Base-by-base conservation (phyloP, 495 filamentous ascomycete genomes). In the Chaetomium fimeti region DNA sequence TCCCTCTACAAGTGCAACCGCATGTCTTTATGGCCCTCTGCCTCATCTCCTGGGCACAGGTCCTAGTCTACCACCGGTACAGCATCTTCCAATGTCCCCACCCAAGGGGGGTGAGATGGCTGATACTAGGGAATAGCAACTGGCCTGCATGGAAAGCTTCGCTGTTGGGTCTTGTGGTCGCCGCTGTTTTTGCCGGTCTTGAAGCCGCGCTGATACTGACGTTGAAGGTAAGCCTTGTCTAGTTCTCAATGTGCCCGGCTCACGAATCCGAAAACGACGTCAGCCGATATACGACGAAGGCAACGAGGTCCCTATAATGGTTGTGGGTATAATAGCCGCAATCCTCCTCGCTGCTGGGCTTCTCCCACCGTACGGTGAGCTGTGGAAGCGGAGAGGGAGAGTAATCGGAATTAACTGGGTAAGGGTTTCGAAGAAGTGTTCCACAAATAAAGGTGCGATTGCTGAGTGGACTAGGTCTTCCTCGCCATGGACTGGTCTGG, bases 281-380 rank as follows among this genome's bases (percentile, higher is more conserved):
- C 49, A 79, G 71, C 82, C 81, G 0, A 20, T 79, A 5, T 90
- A 91, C 51, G 69, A 79, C 3, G 75, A 62, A 5, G 81, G 82
- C 0, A 74, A 78, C 42, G 64, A 80, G 12, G 81, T 80, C 0
- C 86, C 87, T 0, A 79, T 89, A 36, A 68, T 84, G 2, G 69
- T 87, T 2, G 77, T 91, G 40, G 84, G 86, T 27, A 77, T 97
- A 25, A 82, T 90, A 58, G 81, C 82, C 24, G 81, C 88, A 45
- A 83, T 97, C 20, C 72, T 92, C 38, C 91, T 92, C 18, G 82
- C 96, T 15, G 81, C 92, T 24, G 69, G 89, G 8, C 73, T 92
- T 9, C 57, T 92, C 2, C 88, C 89, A 3, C 88, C 88, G 0
- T 92, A 92, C 65, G 82, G 83, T 60, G 89, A 92, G 70, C 73